Evolutionary conservation across 2,329 filamentous ascomycete genomes (phyloP).

Genomic region (Dissoconium aciculare): DNA sequence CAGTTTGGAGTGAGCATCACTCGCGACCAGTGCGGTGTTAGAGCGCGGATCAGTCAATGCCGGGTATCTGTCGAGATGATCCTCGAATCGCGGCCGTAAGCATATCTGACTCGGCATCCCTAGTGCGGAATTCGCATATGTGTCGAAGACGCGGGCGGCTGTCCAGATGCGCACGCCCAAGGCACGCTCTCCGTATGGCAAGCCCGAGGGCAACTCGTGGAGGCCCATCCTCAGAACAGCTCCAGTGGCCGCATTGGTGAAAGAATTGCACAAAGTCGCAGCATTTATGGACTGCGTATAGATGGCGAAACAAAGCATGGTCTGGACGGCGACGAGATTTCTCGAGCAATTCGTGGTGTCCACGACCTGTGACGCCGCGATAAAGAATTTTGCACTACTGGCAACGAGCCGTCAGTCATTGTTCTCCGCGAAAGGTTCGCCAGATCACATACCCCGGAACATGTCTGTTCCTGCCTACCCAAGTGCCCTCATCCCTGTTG

Average conservation of each 20-base stretch:
- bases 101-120: conserved; percentile 6
- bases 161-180: conserved; percentile 10
- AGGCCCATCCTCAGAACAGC: conserved; percentile 11
- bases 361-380: background rate
- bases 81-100: background rate
- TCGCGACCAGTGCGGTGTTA: conserved; percentile 6
- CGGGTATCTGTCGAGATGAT: conserved; percentile 4
- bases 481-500: no score
- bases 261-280: conserved; percentile 6
- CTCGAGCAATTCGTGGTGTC: conserved; percentile 7
- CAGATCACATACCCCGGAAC: no score
- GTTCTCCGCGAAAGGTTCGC: no score
- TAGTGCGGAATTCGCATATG: conserved; percentile 6
- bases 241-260: conserved; percentile 9
- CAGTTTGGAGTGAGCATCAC: conserved; percentile 8
- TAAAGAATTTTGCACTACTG: background rate
- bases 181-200: conserved; percentile 6
- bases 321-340: conserved; percentile 10
- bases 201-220: conserved; percentile 8
- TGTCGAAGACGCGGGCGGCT: conserved; percentile 7
- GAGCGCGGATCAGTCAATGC: conserved; percentile 3
- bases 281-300: conserved; percentile 10
- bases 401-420: no score
- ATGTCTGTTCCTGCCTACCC: no score
- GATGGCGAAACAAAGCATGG: conserved; percentile 10